These are phyloP conservation scores for Beauveria asiatica DNA, from an alignment of 2,329 filamentous ascomycete genomes.

Conservation along the genomic window DNA sequence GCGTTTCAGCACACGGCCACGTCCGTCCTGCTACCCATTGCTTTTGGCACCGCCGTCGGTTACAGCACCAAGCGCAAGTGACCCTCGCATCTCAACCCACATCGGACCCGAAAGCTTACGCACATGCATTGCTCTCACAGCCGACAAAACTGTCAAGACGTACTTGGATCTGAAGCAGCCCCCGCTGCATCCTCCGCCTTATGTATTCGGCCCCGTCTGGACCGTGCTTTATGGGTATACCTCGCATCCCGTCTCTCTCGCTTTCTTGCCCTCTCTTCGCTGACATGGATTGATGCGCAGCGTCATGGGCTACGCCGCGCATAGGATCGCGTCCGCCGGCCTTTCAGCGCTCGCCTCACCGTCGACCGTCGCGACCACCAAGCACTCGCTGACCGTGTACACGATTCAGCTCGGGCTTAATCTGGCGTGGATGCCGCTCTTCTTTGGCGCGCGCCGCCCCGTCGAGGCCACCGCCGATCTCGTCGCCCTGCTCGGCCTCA, in stretches of 20 bases:
- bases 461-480: conserved; percentile 70
- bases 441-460: conserved; percentile 71
- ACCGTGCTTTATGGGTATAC: conserved; percentile 52
- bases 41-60: conserved; percentile 64
- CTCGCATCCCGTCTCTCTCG: conserved; percentile 1
- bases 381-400: conserved; percentile 70
- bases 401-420: conserved; percentile 80
- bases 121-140: conserved; percentile 24
- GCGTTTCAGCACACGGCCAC: conserved; percentile 65
- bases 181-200: conserved; percentile 50
- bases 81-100: not conserved
- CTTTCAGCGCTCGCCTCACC: conserved; percentile 48
- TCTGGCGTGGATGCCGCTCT: conserved; percentile 84
- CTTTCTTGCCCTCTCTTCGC: not conserved
- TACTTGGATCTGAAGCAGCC: conserved; percentile 63
- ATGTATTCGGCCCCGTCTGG: conserved; percentile 58
- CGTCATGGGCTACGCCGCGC: conserved; percentile 81
- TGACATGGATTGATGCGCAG: conserved; percentile 18
- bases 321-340: conserved; percentile 62
- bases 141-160: conserved; percentile 48
- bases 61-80: conserved; percentile 56
- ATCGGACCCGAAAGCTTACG: not conserved
- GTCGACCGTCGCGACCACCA: conserved; percentile 48
- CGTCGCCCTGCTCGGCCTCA: conserved; percentile 60
- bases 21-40: conserved; percentile 68